Conservation (phyloP, 768 basidiomycete species). For the Coprinellus micaceus region DNA sequence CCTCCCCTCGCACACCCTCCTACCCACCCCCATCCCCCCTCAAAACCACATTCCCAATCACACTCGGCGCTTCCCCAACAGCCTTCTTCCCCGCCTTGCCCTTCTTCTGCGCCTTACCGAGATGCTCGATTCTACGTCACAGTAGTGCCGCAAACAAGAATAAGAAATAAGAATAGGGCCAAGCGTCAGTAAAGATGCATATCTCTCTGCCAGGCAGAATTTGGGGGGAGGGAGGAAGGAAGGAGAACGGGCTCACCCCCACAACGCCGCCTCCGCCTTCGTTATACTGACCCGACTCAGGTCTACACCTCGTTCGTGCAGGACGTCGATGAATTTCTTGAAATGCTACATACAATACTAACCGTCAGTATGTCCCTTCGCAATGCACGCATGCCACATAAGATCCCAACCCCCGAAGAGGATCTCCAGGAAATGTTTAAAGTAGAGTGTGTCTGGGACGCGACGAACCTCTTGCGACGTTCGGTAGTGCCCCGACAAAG, state of each 20-base stretch:
- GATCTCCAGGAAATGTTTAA: too few relatives aligned
- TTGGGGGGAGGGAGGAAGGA: background rate
- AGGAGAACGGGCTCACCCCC: conserved; percentile 38
- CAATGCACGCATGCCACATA: background rate
- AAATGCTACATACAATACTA: conserved; percentile 44
- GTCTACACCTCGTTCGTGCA: conserved; percentile 53
- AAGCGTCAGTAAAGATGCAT: too few relatives aligned
- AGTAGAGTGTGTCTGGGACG: background rate
- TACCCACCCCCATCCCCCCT: too few relatives aligned
- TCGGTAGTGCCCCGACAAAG: conserved; percentile 63
- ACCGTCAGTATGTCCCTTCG: background rate
- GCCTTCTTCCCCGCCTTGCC: conserved; percentile 25
- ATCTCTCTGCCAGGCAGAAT: too few relatives aligned
- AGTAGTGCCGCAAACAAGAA: too few relatives aligned
- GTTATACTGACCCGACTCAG: conserved; percentile 56
- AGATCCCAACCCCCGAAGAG: too few relatives aligned
- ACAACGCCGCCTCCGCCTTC: conserved; percentile 58
- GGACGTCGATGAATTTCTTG: conserved; percentile 47
- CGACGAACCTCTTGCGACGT: conserved; percentile 22
- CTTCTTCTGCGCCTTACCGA: conserved; percentile 41
- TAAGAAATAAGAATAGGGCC: too few relatives aligned
- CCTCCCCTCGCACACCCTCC: too few relatives aligned
- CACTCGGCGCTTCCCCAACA: conserved; percentile 31
- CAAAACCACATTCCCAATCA: conserved; percentile 24
- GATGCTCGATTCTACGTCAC: conserved; percentile 41